Evolutionary conservation across 352 stramenopile genomes (phyloP), one percentile per base, ranked within the genome.

Genomic region (Pythium insidiosum): DNA sequence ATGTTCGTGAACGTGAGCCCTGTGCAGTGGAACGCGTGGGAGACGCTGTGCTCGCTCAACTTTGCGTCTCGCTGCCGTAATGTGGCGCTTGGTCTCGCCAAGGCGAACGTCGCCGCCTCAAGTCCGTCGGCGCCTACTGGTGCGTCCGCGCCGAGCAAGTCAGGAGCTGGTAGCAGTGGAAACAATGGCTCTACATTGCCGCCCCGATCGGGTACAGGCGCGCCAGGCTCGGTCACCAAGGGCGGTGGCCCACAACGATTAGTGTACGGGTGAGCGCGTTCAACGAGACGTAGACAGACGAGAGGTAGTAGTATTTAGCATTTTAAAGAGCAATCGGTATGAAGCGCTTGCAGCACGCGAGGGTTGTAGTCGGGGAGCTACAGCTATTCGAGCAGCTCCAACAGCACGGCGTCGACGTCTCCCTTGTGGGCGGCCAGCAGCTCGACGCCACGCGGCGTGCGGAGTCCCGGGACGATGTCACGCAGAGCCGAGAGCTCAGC

Each of bases 31-130:
- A 92, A 94, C 56, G 70, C 83, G 1, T 74, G 59, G 51, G 89
- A 97, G 52, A 94, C 83, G 12, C 63, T 96, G 3, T 96, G 86
- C 55, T 95, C 84, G 11, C 70, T 97, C 39, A 95, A 95, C 38
- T 97, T 95, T 67, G 88, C 88, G 6, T 68, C 77, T 1, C 66
- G 85, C 6, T 96, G 88, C 30, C 82, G 86, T 19, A 94, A 75
- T 30, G 82, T 93, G 22, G 84, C 87, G 28, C 67, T 97, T 20
- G 86, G 87, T 3, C 69, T 90, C 38, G 83, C 83, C 5, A 96
- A 95, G 43, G 54, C 66, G 22, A 71, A 51, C 36, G 50, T 38
- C 16, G 31, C 56, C 19, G 56, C 50, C 24, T 38, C 34, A 4
- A 41, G 52, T 3, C 28, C 31, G n/a, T 31, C 38, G 13, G 26